A percentile compares a stretch with the other conserved stretches of the same genome.
Conservation (phyloP, 1,284 basidiomycete genomes). For the Tylopilus orsonianus region DNA sequence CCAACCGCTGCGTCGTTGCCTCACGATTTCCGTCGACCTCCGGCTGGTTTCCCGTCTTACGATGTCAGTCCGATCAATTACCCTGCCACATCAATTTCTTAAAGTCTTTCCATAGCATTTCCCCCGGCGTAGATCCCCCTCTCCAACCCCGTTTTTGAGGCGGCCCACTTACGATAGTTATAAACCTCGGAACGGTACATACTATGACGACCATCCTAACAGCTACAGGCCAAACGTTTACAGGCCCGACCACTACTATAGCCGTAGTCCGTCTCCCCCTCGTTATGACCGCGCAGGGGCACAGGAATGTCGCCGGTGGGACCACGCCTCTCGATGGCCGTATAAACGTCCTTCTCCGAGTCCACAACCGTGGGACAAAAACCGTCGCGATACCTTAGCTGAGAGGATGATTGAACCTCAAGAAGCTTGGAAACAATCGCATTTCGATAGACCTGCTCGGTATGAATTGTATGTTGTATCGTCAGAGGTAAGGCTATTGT, state of each 20-base stretch:
- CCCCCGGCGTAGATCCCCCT: slow-evolving; percentile 44
- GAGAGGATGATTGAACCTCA: slow-evolving; percentile 70
- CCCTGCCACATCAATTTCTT: slow-evolving; percentile 20
- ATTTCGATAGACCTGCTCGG: slow-evolving; percentile 37
- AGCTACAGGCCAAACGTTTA: slow-evolving; percentile 42
- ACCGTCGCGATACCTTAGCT: slow-evolving; percentile 44
- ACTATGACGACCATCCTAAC: slow-evolving; percentile 43
- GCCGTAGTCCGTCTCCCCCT: slow-evolving; percentile 53
- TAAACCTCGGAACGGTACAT: slow-evolving; percentile 40
- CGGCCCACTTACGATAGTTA: slow-evolving; percentile 53
- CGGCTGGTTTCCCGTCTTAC: slow-evolving; percentile 25
- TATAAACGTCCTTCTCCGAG: slow-evolving; percentile 34
- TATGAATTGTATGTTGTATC: slow-evolving; percentile 24
- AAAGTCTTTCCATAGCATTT: slow-evolving; percentile 40
- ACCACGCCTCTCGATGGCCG: slow-evolving; percentile 32
- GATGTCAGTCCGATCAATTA: slow-evolving; percentile 36
- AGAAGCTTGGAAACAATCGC: slow-evolving; percentile 64
- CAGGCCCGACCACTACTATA: slow-evolving; percentile 40
- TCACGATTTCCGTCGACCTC: slow-evolving; percentile 33
- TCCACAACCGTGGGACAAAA: slow-evolving; percentile 35
- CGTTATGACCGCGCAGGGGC: slow-evolving; percentile 41
- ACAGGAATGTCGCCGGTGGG: slow-evolving; percentile 35
- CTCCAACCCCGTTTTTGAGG: slow-evolving; percentile 43
- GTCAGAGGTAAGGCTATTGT: slow-evolving; percentile 26
- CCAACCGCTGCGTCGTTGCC: slow-evolving; percentile 25